Conservation (phyloP, 495 filamentous ascomycete genomes). For the Hypoxylon lenormandii region DNA sequence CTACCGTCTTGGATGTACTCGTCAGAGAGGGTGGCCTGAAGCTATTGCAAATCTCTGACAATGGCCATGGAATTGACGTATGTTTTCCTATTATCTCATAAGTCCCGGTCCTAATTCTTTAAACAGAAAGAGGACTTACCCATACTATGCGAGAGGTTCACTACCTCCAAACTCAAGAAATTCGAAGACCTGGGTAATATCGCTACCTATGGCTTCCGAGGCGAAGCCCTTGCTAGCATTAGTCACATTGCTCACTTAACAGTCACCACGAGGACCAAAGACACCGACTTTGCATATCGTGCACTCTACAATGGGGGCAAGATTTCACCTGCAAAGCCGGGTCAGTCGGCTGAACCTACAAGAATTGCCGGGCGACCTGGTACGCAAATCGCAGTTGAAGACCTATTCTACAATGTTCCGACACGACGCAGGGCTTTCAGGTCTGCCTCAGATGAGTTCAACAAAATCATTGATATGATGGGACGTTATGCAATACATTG, state of each 20-base stretch:
- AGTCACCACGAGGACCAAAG: slow-evolving; percentile 91
- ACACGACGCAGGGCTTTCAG: slow-evolving; percentile 89
- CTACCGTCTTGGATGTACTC: slow-evolving; percentile 88
- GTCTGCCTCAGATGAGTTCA: slow-evolving; percentile 93
- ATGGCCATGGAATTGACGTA: slow-evolving; percentile 95
- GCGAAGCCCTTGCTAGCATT: slow-evolving; percentile 96
- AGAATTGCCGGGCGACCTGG: slow-evolving; percentile 90
- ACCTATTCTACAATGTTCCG: slow-evolving; percentile 96
- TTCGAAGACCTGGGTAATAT: slow-evolving; percentile 95
- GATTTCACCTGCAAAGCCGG: slow-evolving; percentile 87
- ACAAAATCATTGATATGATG: slow-evolving; percentile 96
- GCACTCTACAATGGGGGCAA: slow-evolving; percentile 88
- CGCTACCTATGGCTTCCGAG: slow-evolving; percentile 95
- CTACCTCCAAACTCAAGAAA: slow-evolving; percentile 92
- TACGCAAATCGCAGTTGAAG: slow-evolving; percentile 97
- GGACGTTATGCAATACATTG: slow-evolving; percentile 97
- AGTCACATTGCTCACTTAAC: slow-evolving; percentile 97
- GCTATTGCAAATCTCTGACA: slow-evolving; percentile 96
- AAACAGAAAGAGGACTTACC: slow-evolving; percentile 85
- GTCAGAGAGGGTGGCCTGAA: slow-evolving; percentile 98
- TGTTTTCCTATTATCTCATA: slow-evolving; percentile 41
- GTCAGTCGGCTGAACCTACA: slow-evolving; percentile 87
- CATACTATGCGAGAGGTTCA: slow-evolving; percentile 96
- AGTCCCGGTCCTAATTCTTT: slow-evolving; percentile 32
- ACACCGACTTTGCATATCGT: slow-evolving; percentile 88